Base-by-base conservation (phyloP, 2,329 filamentous ascomycete species). In the Aspergillus pseudonomiae region DNA sequence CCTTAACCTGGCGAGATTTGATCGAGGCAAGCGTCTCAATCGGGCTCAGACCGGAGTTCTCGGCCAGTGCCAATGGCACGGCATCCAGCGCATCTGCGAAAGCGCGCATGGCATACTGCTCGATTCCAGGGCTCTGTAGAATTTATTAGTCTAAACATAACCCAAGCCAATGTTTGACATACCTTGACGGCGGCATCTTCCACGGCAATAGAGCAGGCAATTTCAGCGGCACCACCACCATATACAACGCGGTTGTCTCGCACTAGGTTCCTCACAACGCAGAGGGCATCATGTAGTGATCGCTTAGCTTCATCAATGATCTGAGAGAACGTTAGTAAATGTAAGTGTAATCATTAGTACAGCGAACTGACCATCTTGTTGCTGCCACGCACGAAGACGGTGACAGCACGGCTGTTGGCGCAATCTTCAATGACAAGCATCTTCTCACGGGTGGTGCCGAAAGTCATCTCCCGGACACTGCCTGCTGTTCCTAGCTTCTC, bases 371-470 rank as follows among this genome's bases (percentile, higher is more conserved):
- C 92, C 95, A 99, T 99, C 86, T 98, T 99, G 87, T 99, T 99
- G 85, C 93, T 96, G 74, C 95, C 95, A 74, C 95, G 87, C 65
- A 99, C 92, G 79, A 99, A 99, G 61, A 96, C 89, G 3, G 95
- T 99, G 65, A 99, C 96, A 52, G 95, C 95, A 73, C 95, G 86
- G 63, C 93, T 97, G 83, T 99, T 99, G 75, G 96, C 95, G 77
- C 95, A 99, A 82, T 99, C 95, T 82, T 99, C 96, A 73, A 99
- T 99, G 62, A 99, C 92, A 72, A 99, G 85, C 95, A 99, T 99
- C 88, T 99, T 98, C 82, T 99, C 95, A 75, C 95, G 88, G 50
- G 95, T 99, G 1, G 95, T 99, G 73, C 95, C 95, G 74, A 99
- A 99, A 32, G 88, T 91, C 91, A 99, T 93, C 81, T 99, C 94